A percentile compares a stretch with the other conserved stretches of the same genome.
Evolutionary conservation across 768 basidiomycete species (phyloP).

Genomic region (Myochromella boudieri): DNA sequence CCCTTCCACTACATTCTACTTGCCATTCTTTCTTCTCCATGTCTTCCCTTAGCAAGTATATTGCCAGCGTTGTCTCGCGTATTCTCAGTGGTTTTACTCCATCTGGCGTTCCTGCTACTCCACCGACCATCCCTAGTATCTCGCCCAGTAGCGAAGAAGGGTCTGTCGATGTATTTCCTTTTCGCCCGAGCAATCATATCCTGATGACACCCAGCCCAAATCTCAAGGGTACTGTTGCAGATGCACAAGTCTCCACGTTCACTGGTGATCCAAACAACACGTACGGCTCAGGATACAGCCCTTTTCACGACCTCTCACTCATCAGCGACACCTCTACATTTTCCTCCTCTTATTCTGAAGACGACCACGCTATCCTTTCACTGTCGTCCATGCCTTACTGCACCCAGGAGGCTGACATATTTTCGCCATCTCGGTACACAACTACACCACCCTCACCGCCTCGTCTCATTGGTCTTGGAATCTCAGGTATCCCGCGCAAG

Average conservation of each 20-base stretch:
- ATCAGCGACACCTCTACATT: slow-evolving; percentile 13
- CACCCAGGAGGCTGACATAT: slow-evolving; percentile 4
- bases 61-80: slow-evolving; percentile 5
- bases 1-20: slow-evolving; percentile 11
- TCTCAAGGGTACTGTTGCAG: slow-evolving; percentile 7
- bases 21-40: slow-evolving; percentile 10
- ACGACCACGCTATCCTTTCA: not conserved
- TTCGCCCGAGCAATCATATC: slow-evolving; percentile 5
- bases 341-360: slow-evolving; percentile 11
- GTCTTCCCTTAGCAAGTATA: slow-evolving; percentile 10
- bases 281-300: not conserved
- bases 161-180: no score
- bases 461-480: slow-evolving; percentile 13
- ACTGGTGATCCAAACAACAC: no score
- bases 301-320: slow-evolving; percentile 10
- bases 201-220: slow-evolving; percentile 5
- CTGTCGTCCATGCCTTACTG: not conserved
- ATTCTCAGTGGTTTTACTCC: no score
- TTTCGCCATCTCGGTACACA: slow-evolving; percentile 5
- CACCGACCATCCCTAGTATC: no score
- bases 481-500: slow-evolving; percentile 15
- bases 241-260: slow-evolving; percentile 6
- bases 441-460: not conserved
- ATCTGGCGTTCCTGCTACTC: no score
- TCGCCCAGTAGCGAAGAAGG: no score